A percentile compares a stretch with the other conserved stretches of the same genome.
Evolutionary conservation across 1,284 basidiomycete species (phyloP).

Genomic region (Puccinia brachypodii): DNA sequence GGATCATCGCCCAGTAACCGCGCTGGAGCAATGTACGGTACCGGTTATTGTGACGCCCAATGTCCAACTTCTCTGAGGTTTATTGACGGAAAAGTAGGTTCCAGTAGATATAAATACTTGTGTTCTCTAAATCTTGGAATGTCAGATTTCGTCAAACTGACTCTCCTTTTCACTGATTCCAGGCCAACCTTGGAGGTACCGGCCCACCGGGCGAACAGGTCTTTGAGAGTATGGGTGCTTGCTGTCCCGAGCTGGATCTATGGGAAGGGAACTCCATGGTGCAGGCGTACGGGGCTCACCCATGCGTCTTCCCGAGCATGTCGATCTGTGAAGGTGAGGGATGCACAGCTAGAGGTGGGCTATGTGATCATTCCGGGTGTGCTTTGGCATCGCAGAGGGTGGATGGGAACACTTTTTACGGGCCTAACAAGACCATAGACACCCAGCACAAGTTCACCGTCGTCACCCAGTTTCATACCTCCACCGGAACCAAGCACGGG

Average conservation of each 20-base stretch:
- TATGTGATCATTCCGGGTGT: slow-evolving; percentile 26
- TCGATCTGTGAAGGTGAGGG: neutral
- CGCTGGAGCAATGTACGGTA: slow-evolving; percentile 46
- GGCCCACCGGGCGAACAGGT: neutral
- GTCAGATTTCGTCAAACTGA: neutral
- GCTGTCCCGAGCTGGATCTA: slow-evolving; percentile 62
- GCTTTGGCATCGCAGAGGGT: slow-evolving; percentile 5
- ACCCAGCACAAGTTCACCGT: slow-evolving; percentile 30
- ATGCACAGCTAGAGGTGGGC: neutral
- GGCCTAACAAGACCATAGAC: slow-evolving; percentile 28
- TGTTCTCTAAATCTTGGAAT: no score
- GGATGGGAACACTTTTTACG: neutral
- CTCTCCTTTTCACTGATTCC: neutral
- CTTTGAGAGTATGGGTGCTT: slow-evolving; percentile 55
- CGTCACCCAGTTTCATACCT: slow-evolving; percentile 30
- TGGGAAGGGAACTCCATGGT: slow-evolving; percentile 52
- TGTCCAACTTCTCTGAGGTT: slow-evolving; percentile 63
- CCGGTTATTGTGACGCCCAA: slow-evolving; percentile 58
- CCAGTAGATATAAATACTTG: no score
- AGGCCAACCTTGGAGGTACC: neutral
- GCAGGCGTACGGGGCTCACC: slow-evolving; percentile 1
- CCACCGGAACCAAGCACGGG: neutral
- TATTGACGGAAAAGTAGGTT: slow-evolving; percentile 62
- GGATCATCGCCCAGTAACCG: slow-evolving; percentile 46
- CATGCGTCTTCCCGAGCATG: neutral